These are phyloP conservation scores for Erodium texanum DNA, from an alignment of 441 rosid genomes.

Conservation along the genomic window DNA sequence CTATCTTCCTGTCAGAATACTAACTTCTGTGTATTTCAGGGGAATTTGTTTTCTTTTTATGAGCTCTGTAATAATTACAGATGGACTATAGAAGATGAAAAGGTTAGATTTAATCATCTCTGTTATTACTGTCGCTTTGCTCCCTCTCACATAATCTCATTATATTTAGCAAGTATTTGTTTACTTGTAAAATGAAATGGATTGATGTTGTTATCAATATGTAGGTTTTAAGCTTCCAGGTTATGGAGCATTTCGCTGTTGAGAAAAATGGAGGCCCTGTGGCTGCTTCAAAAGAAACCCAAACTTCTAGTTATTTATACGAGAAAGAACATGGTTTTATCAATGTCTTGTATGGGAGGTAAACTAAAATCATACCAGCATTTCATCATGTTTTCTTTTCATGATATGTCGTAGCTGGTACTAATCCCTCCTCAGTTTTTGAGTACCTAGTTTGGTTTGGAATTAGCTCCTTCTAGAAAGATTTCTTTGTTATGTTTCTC, in stretches of 20 bases:
- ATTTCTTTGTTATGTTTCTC: not conserved
- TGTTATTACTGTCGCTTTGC: slow-evolving; percentile 14
- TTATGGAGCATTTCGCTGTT: slow-evolving; percentile 21
- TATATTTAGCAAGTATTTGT: not conserved
- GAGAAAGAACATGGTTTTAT: too few species aligned
- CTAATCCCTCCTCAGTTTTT: not conserved
- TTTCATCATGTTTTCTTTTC: not conserved
- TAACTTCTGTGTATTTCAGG: slow-evolving; percentile 45
- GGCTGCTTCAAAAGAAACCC: slow-evolving; percentile 32
- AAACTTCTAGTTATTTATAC: too few species aligned
- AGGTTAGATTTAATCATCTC: slow-evolving; percentile 34
- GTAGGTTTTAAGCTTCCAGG: slow-evolving; percentile 55
- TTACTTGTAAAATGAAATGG: slow-evolving; percentile 11
- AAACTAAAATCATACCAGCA: slow-evolving; percentile 15
- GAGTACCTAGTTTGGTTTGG: not conserved
- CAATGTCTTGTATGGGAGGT: slow-evolving; percentile 74
- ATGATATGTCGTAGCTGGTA: not conserved
- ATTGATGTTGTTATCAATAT: slow-evolving; percentile 16
- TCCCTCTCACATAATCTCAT: slow-evolving; percentile 9
- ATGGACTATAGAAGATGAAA: slow-evolving; percentile 71
- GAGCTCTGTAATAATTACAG: slow-evolving; percentile 69
- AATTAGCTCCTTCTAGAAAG: not conserved
- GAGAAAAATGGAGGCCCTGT: slow-evolving; percentile 24
- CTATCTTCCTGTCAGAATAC: slow-evolving; percentile 18
- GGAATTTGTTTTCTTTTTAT: slow-evolving; percentile 70